Evolutionary conservation across 1,139 yeast species (phyloP), one percentile per base, ranked within the genome.

Genomic region (Magnusiomyces starmeri): DNA sequence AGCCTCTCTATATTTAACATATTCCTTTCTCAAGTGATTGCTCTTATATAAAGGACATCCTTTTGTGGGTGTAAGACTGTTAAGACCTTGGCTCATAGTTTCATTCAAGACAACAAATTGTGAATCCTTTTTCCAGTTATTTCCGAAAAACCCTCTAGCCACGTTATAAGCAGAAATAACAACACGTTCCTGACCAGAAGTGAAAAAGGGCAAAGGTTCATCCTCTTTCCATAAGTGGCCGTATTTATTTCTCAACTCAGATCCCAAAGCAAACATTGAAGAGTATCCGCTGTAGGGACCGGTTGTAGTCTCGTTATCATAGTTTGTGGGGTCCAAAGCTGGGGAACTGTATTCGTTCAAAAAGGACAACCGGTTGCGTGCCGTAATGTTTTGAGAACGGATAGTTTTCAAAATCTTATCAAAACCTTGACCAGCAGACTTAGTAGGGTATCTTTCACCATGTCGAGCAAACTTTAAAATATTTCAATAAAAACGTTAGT

Each of bases 401-500:
- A 54, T 25, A 16, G 35, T 43, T 16, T 20, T n/a, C 9, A 52
- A 18, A 27, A 54, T 40, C n/a, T 27, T 29, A 24, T 22, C 41
- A 14, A 48, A 21, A 4, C 25, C 12, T 2, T n/a, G 12, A 1
- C 52, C 56, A 4, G 43, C 14, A n/a, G 21, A n/a, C 10, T 8
- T n/a, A 2, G 53, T 47, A 10, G 87, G 88, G 63, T 73, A 84
- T 60, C 92, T 71, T 62, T 83, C 89, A n/a, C 90, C 92, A 60
- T 85, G 92, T 63, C 92, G 76, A 54, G 77, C 73, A 49, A 80
- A 68, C 46, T 43, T 26, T 26, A 4, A 3, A 27, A 14, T 14
- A 27, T 27, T 27, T 9, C 14, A 14, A 9, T 27, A 27, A 14
- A 27, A 27, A 27, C 14, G 14, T 27, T 27, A 27, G 34, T 27